A percentile compares a stretch with the other conserved stretches of the same genome.
These are phyloP conservation scores for Torulaspora maleeae DNA, from an alignment of 805 yeast genomes.

Conservation along the genomic window DNA sequence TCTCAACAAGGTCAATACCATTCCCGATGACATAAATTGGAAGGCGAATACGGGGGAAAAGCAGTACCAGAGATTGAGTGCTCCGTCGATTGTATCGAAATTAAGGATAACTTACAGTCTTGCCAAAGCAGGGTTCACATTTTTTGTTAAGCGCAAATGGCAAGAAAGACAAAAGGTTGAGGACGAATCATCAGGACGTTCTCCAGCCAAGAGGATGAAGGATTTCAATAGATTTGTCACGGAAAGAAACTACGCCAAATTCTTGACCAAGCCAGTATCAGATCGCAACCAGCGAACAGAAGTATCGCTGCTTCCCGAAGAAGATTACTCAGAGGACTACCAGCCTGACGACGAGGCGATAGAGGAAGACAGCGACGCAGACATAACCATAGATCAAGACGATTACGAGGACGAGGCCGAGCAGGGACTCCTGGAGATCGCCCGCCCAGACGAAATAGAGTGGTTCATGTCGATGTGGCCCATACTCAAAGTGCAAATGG, in stretches of 20 bases:
- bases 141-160: conserved; percentile 9
- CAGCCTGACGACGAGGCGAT: conserved; percentile 22
- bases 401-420: conserved; percentile 4
- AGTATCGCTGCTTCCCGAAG: conserved; percentile 37
- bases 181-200: not conserved
- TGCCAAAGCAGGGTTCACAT: conserved; percentile 7
- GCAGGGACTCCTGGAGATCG: conserved; percentile 1
- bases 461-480: conserved; percentile 33
- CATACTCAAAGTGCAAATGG: conserved; percentile 24
- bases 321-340: conserved; percentile 37
- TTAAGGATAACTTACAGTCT: conserved; percentile 7
- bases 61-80: conserved; percentile 1
- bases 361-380: conserved; percentile 25
- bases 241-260: conserved; percentile 26
- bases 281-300: conserved; percentile 23
- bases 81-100: conserved; percentile 8
- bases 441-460: conserved; percentile 9
- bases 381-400: conserved; percentile 8
- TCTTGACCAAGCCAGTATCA: conserved; percentile 13
- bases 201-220: not conserved
- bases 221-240: conserved; percentile 26
- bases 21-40: conserved; percentile 15
- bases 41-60: not conserved
- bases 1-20: conserved; percentile 15
- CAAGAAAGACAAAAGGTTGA: not conserved